Base-by-base conservation (phyloP, 2,329 filamentous ascomycete genomes). In the Fusarium lateritium region DNA sequence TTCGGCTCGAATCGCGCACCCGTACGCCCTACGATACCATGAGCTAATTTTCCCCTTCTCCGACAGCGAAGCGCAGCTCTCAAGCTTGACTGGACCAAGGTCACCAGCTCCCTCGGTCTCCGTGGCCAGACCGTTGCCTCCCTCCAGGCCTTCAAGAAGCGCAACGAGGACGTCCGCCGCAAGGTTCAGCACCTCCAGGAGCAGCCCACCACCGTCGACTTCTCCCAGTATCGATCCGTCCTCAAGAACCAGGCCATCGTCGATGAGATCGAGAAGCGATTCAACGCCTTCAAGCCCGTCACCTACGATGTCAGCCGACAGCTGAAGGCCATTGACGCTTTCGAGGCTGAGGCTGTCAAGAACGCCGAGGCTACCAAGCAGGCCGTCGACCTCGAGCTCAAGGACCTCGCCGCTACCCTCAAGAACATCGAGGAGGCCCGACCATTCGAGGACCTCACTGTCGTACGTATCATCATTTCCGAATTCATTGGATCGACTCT, bases 11-110 rank as follows among this genome's bases (percentile, higher is more conserved):
- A 62, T 15, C 33, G 54, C 71, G 65, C 71, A 56, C 54, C 63
- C 64, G 51, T 51, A 64, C 55, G 67, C 56, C 65, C 53, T 54
- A 66, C 59, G 65, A 70, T 62, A 44, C 56, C 65, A 73, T 85
- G 85, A 87, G 85, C 86, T 88, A 87, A 88, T 87, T 87, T 84
- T 78, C 73, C 74, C 65, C 73, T 70, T 62, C 64, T 69, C 64
- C 49, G 70, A 82, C 83, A 98, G 95, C 92, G 94, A 89, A 97
- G 94, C 89, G 94, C 95, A 88, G 94, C 95, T 84, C 90, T 97
- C 85, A 99, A 98, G 90, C 90, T 99, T 88, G 96, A 99, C 91
- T 99, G 96, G 96, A 90, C 90, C 85, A 96, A 97, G 86, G 90
- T 99, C 79, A 92, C 92, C 84, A 90, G 89, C 84, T 97, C 95